These are phyloP conservation scores for Pleomassaria siparia DNA, from an alignment of 2,329 filamentous ascomycete genomes.

Conservation along the genomic window DNA sequence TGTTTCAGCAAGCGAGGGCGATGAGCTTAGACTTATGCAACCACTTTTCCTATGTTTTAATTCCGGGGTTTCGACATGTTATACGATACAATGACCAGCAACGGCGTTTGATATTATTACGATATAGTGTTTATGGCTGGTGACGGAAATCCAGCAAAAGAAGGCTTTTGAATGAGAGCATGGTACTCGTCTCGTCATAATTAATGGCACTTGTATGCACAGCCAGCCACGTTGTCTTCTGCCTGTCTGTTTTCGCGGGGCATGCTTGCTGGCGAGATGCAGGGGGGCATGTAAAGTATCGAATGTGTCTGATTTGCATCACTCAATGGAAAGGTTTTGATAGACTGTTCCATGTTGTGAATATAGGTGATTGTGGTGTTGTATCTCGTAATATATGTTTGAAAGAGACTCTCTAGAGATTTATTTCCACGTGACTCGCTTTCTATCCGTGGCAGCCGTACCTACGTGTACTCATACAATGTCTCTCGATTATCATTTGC, in stretches of 20 bases:
- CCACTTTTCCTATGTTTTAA: slow-evolving; percentile 7
- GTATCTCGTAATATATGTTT: too few relatives aligned
- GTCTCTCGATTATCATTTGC: too few relatives aligned
- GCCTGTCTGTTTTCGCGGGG: slow-evolving; percentile 18
- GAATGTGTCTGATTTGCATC: slow-evolving; percentile 12
- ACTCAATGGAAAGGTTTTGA: slow-evolving; percentile 17
- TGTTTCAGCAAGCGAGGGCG: slow-evolving; percentile 15
- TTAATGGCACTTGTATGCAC: neutral
- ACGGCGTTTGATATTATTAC: slow-evolving; percentile 19
- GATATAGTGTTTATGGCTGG: slow-evolving; percentile 11
- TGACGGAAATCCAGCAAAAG: neutral
- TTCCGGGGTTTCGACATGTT: slow-evolving; percentile 6
- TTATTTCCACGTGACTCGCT: too few relatives aligned
- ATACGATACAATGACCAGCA: slow-evolving; percentile 17
- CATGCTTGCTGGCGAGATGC: slow-evolving; percentile 18
- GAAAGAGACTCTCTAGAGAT: too few relatives aligned
- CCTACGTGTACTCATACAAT: too few relatives aligned
- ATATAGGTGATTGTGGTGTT: too few relatives aligned
- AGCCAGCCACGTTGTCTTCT: slow-evolving; percentile 7
- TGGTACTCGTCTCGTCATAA: neutral
- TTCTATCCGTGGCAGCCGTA: too few relatives aligned
- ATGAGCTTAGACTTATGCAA: slow-evolving; percentile 6
- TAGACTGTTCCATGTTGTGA: slow-evolving; percentile 5
- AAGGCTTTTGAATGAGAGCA: too few relatives aligned
- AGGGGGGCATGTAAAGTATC: slow-evolving; percentile 22